Conservation (phyloP, 2,329 filamentous ascomycete genomes). For the Fusarium clavum region DNA sequence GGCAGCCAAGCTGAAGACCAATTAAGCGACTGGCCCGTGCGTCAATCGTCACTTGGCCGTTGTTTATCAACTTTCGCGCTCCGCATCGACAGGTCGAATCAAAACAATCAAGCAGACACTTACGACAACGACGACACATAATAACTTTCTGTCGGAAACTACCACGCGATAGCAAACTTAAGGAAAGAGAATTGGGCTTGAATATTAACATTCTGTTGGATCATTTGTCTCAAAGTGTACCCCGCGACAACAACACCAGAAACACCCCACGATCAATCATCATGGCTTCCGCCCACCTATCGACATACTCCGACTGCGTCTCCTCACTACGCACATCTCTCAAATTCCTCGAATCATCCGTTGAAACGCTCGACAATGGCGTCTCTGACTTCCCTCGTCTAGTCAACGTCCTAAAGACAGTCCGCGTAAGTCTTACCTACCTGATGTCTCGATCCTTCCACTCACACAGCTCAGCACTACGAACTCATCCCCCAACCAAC, state of each 20-base stretch:
- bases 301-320: slow-evolving; percentile 68
- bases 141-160: neutral
- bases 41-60: neutral
- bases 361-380: slow-evolving; percentile 66
- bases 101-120: slow-evolving; percentile 5
- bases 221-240: neutral
- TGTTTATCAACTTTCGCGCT: slow-evolving; percentile 25
- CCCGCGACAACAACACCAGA: slow-evolving; percentile 24
- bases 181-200: neutral
- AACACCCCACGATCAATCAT: slow-evolving; percentile 20
- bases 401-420: slow-evolving; percentile 65
- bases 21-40: slow-evolving; percentile 26
- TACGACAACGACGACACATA: neutral
- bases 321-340: slow-evolving; percentile 70
- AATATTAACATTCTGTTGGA: neutral
- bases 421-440: slow-evolving; percentile 59
- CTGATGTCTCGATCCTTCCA: neutral
- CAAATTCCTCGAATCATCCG: slow-evolving; percentile 69
- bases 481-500: slow-evolving; percentile 90
- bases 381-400: slow-evolving; percentile 70
- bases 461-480: slow-evolving; percentile 74
- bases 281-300: slow-evolving; percentile 44
- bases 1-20: neutral
- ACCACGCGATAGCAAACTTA: rapidly evolving
- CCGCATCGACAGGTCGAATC: slow-evolving; percentile 2